Evolutionary conservation across 1,284 basidiomycete genomes (phyloP).

Genomic region (Microbotryum lychnidis-dioicae): DNA sequence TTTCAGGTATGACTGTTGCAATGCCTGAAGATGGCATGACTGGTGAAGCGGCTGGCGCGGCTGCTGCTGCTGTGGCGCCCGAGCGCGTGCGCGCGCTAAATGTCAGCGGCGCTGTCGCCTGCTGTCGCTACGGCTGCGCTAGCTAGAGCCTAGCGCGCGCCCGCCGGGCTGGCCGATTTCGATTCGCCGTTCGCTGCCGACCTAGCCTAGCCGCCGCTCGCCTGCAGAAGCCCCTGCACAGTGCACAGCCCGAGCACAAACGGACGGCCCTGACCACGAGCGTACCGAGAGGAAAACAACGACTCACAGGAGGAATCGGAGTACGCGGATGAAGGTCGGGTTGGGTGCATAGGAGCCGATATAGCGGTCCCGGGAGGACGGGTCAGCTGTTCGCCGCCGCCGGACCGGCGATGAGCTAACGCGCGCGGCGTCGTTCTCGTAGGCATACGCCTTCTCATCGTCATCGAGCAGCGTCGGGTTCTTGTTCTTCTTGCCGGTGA

Average conservation of each 20-base stretch:
- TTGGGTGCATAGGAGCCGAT: conserved; percentile 20
- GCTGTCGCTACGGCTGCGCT: not conserved
- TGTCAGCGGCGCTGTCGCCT: not conserved
- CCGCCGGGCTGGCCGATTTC: not conserved
- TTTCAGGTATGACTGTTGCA: no score
- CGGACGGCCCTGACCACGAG: no score
- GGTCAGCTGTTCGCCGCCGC: not conserved
- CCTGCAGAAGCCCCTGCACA: not conserved
- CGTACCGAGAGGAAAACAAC: no score
- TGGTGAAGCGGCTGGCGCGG: not conserved
- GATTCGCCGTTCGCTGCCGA: not conserved
- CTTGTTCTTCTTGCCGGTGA: conserved; percentile 6
- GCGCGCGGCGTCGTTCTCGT: conserved; percentile 17
- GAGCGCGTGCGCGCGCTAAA: not conserved
- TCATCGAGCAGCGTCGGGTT: conserved; percentile 6
- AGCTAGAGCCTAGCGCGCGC: not conserved
- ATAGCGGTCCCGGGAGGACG: conserved; percentile 1
- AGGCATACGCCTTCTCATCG: conserved; percentile 14
- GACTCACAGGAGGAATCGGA: conserved; percentile 21
- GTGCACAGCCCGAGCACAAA: not conserved
- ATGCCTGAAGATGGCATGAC: not conserved
- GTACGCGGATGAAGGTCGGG: conserved; percentile 9
- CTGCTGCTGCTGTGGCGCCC: not conserved
- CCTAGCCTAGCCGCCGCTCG: not conserved
- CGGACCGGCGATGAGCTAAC: not conserved